Conservation (phyloP, 371 early-diverging fungal species). For the Actinomucor elegans region DNA sequence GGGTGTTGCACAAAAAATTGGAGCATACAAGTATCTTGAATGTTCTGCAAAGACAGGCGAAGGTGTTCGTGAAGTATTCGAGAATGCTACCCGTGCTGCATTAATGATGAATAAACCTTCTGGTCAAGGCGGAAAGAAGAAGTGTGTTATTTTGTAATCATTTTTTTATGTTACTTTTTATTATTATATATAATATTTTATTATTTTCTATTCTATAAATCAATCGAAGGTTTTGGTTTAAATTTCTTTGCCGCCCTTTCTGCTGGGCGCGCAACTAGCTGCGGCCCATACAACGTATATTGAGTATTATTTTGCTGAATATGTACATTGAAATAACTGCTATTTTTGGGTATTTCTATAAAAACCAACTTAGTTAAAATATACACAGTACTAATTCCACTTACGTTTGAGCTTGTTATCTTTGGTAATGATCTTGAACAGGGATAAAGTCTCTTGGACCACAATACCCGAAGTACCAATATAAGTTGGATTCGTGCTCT, state of each 20-base stretch:
- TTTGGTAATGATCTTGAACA: slow-evolving; percentile 78
- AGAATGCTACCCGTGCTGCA: slow-evolving; percentile 63
- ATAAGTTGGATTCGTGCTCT: slow-evolving; percentile 79
- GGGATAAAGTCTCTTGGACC: slow-evolving; percentile 86
- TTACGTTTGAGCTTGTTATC: slow-evolving; percentile 67
- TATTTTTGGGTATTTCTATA: slow-evolving; percentile 76
- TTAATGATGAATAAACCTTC: slow-evolving; percentile 44
- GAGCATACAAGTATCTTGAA: slow-evolving; percentile 78
- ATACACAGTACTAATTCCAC: not conserved
- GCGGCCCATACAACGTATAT: slow-evolving; percentile 80
- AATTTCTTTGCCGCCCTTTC: slow-evolving; percentile 88
- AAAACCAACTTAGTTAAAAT: not conserved
- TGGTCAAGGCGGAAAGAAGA: slow-evolving; percentile 7
- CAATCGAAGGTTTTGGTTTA: slow-evolving; percentile 79
- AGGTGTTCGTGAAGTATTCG: slow-evolving; percentile 77
- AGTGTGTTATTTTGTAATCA: slow-evolving; percentile 20
- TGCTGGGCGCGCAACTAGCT: slow-evolving; percentile 71
- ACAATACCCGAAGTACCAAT: slow-evolving; percentile 82
- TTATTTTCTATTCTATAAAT: slow-evolving; percentile 44
- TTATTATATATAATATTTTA: not conserved
- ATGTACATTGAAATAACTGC: slow-evolving; percentile 69
- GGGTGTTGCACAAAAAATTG: slow-evolving; percentile 65
- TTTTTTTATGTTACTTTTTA: not conserved
- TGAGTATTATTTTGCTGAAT: slow-evolving; percentile 32
- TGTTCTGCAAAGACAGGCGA: slow-evolving; percentile 74